Evolutionary conservation across 371 early-diverging fungal species (phyloP).

Genomic region (Gilbertella persicaria): DNA sequence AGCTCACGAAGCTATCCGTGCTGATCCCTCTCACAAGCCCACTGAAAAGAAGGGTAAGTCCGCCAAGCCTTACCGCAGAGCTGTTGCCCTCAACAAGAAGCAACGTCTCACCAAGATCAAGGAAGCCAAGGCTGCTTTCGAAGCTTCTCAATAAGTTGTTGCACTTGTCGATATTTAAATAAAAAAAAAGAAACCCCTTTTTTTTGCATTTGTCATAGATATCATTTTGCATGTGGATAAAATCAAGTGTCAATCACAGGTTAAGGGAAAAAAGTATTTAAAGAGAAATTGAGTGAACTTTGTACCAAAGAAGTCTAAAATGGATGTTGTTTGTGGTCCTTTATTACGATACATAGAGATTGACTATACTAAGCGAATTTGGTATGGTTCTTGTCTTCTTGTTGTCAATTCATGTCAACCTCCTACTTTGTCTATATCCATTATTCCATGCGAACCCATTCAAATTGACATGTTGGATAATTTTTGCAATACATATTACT

Average conservation of each 20-base stretch:
- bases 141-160: conserved; percentile 24
- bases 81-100: conserved; percentile 74
- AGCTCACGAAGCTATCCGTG: conserved; percentile 96
- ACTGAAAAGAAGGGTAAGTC: conserved; percentile 73
- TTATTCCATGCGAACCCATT: conserved; percentile 2
- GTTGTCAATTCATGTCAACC: conserved; percentile 27
- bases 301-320: conserved; percentile 7
- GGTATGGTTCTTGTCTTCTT: conserved; percentile 39
- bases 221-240: neutral
- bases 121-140: conserved; percentile 90
- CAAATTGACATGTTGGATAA: conserved; percentile 28
- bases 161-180: neutral
- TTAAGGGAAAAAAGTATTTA: too few relatives aligned
- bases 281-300: neutral
- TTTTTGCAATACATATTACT: conserved; percentile 31
- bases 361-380: conserved; percentile 24
- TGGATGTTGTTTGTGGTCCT: conserved; percentile 39
- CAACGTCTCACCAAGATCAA: conserved; percentile 87
- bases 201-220: conserved; percentile 2
- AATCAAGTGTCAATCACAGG: neutral
- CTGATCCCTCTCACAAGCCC: conserved; percentile 75
- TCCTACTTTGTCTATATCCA: conserved; percentile 17
- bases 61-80: conserved; percentile 66
- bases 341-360: conserved; percentile 35
- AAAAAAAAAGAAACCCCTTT: conserved; percentile 3